Evolutionary conservation across 148 eudicot species (phyloP), one percentile per base, ranked within the genome.

Genomic region (Arbutus unedo): DNA sequence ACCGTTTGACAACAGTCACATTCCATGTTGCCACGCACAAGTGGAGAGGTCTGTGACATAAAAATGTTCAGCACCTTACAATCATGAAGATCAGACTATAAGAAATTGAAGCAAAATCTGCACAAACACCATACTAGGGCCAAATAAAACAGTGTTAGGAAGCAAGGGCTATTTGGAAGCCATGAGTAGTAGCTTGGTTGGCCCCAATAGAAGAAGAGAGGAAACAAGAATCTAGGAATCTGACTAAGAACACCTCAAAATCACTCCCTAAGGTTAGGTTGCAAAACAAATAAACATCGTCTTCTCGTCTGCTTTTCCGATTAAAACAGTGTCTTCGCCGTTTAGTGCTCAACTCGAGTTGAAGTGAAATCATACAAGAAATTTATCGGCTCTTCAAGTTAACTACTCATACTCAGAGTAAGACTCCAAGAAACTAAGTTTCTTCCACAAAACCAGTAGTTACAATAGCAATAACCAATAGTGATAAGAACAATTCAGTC

Each of bases 21-120:
- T 94, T 94, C 97, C 95, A 94, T 51, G 97, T 93, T 71, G 92
- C 84, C 79, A 93, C 86, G 78, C 95, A 96, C 81, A 93, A 87
- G 92, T 96, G 99, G 87, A 96, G 89, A 76, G 99, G 99, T 82
- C 99, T 96, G 97, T 79, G 64, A 77, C 73, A 90, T 48, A 43
- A 80, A 85, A 76, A 64, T 31, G 50, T 43, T 74, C 73, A 70
- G 74, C 64, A 80, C 31, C 74, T 80, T 62, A 59, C 16, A 49
- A 44, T 19, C 21, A 79, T 70, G 47, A 70, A 56, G 53, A 73
- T 23, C 18, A 49, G n/a, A 45, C 59, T 3, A 57, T 4, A 73
- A 48, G 38, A 74, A 78, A 5, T 41, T 16, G 23, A 18, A 53
- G 31, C 8, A 51, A 55, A 50, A 66, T 80, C 62, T 48, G n/a